Base-by-base conservation (phyloP, 305 asterid species). In the Euphrasia arctica region DNA sequence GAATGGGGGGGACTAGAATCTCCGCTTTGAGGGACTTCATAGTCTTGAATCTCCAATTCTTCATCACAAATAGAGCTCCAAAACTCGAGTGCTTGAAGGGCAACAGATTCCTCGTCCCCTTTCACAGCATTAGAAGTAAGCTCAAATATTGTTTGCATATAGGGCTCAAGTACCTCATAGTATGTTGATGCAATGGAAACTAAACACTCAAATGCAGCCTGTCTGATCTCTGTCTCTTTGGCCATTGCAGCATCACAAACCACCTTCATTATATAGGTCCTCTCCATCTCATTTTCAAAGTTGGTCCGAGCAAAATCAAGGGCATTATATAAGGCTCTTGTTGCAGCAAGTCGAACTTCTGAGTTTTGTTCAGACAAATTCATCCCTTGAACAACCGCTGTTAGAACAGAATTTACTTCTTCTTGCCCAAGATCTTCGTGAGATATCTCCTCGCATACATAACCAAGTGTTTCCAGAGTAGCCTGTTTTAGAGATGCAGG, bases 41-140 rank as follows among this genome's bases (percentile, higher is more conserved):
- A 82, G 62, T 81, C 95, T 77, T 85, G 96, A 73, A 87, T 65
- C 70, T 89, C 98, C 67, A 89, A 75, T 81, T 91, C 98, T 73
- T 78, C 98, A 71, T 91, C 98, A 76, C 98, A 89, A 54, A 91
- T 83, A 7, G 96, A 85, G 76, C 97, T 91, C 98, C 98, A 91
- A 65, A 91, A 91, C 75, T 91, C 98, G 31, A 91, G 63, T 52
- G 98, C 96, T 73, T 89, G 98, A 67, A 91, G 93, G 62, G 97
- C 89, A 65, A 91, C 88, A 54, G 95, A 72, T 66, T 89, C 98
- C 67, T 85, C 89, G 60, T 89, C 98, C 49, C 76, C 90, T 76
- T 75, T 87, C 64, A 91, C 90, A 18, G 97, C 97, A 54, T 82
- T 87, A 39, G 98, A 80, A 6, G 97, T 87, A 56, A 89, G 87